These are phyloP conservation scores for Coemansia sp. DNA, from an alignment of 192 early-diverging fungal species.

Conservation along the genomic window DNA sequence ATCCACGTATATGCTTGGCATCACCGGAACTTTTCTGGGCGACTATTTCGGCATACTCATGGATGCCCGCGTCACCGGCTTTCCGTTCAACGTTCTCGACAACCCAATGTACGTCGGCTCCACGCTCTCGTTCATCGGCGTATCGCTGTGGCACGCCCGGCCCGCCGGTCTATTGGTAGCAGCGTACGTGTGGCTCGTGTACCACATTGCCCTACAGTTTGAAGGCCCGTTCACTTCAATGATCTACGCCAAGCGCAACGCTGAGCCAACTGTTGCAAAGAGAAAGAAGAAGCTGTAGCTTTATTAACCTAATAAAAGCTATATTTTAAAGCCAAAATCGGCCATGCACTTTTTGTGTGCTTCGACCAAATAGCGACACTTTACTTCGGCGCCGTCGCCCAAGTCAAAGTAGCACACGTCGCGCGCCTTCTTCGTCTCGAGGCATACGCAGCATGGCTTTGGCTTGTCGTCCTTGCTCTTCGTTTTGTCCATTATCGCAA, in stretches of 20 bases:
- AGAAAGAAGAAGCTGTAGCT: conserved; percentile 40
- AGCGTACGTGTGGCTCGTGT: conserved; percentile 68
- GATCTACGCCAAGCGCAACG: conserved; percentile 69
- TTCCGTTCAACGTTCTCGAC: conserved; percentile 88
- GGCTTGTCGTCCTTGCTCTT: conserved; percentile 8
- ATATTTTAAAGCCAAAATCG: conserved; percentile 91
- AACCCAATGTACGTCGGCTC: conserved; percentile 97
- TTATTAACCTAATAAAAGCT: conserved; percentile 1
- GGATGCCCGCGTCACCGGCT: conserved; percentile 78
- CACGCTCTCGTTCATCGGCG: conserved; percentile 79
- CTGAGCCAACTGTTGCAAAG: conserved; percentile 3
- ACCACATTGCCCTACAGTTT: conserved; percentile 68
- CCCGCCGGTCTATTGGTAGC: conserved; percentile 74
- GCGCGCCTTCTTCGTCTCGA: conserved; percentile 87
- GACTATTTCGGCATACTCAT: conserved; percentile 95
- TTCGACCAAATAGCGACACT: conserved; percentile 82
- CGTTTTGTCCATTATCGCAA: background rate
- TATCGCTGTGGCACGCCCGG: conserved; percentile 70
- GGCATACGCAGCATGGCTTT: conserved; percentile 97
- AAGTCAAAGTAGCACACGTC: conserved; percentile 84
- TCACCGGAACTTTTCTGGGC: conserved; percentile 91
- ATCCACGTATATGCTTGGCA: conserved; percentile 81
- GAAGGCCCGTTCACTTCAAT: conserved; percentile 82
- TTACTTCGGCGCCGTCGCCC: conserved; percentile 70
- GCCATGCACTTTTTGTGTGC: conserved; percentile 90